Evolutionary conservation across 2,329 filamentous ascomycete genomes (phyloP).

Genomic region (Sporothrix inflata): DNA sequence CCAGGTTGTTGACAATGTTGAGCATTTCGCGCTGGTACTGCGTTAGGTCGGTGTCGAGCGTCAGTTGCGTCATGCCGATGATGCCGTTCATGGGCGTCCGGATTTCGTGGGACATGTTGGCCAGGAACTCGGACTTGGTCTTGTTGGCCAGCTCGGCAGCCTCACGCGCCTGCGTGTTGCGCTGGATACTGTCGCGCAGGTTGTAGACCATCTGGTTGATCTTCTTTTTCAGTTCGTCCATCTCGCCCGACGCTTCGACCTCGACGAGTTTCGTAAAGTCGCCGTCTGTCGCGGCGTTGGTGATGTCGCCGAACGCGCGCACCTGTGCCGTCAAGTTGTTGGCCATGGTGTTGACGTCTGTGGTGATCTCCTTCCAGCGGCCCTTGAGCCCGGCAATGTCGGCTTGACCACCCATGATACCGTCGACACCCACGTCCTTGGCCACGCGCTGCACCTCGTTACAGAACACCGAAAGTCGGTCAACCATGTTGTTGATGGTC

Average conservation of each 20-base stretch:
- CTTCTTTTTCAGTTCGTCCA: conserved; percentile 98
- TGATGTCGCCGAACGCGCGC: conserved; percentile 96
- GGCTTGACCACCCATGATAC: conserved; percentile 97
- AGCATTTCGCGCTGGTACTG: conserved; percentile 97
- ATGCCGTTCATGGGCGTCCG: conserved; percentile 97
- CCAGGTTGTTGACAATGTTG: conserved; percentile 95
- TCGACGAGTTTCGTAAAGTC: conserved; percentile 97
- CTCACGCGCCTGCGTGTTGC: conserved; percentile 89
- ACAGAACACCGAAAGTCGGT: conserved; percentile 91
- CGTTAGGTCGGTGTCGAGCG: conserved; percentile 90
- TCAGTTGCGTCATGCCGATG: conserved; percentile 96
- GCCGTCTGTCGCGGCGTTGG: conserved; percentile 94
- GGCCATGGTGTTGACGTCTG: conserved; percentile 93
- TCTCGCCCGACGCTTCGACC: conserved; percentile 95
- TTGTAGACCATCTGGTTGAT: conserved; percentile 99
- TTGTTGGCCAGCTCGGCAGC: conserved; percentile 96
- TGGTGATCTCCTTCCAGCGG: conserved; percentile 97
- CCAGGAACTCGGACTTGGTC: conserved; percentile 97
- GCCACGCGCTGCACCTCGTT: conserved; percentile 95
- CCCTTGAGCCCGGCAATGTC: conserved; percentile 91
- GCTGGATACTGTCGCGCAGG: conserved; percentile 90
- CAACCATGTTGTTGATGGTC: conserved; percentile 99
- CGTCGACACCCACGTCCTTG: conserved; percentile 94
- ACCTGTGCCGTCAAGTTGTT: conserved; percentile 86
- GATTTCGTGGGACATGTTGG: conserved; percentile 99